Percentiles rank a stretch among this genome's conserved stretches.
phyloP scores from a whole-genome alignment of 352 stramenopile genomes.

The Phytophthora chlamydospora region DNA sequence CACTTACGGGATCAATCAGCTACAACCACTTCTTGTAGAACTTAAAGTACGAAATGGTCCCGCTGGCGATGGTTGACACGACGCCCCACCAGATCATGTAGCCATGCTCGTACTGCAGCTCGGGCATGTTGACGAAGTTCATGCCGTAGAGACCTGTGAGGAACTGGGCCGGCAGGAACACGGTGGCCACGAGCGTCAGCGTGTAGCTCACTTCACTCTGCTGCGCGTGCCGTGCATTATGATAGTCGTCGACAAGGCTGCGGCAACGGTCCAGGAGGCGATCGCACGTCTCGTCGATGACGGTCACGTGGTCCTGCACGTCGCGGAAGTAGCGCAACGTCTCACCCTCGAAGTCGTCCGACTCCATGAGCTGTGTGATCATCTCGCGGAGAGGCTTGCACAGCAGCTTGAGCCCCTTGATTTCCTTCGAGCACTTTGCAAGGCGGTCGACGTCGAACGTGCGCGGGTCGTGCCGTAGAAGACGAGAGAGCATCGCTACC shows the following conservation, averaged over 20 bases:
- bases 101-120: constrained; percentile 73
- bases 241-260: constrained; percentile 66
- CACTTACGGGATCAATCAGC: constrained; percentile 9
- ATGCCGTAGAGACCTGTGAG: constrained; percentile 90
- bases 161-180: constrained; percentile 88
- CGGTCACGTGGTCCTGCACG: constrained; percentile 85
- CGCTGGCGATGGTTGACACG: constrained; percentile 50
- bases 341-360: constrained; percentile 72
- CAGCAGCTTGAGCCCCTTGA: constrained; percentile 76
- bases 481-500: constrained; percentile 69
- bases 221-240: constrained; percentile 65
- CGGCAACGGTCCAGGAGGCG: constrained; percentile 77
- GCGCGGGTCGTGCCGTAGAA: constrained; percentile 60
- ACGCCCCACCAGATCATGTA: constrained; percentile 86
- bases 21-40: constrained; percentile 82
- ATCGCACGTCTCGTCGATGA: constrained; percentile 83
- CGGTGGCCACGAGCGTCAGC: constrained; percentile 81
- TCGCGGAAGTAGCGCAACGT: constrained; percentile 84
- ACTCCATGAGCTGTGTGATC: constrained; percentile 71
- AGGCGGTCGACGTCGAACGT: constrained; percentile 69
- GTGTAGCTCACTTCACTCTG: constrained; percentile 83
- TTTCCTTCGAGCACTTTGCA: constrained; percentile 64
- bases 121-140: constrained; percentile 91
- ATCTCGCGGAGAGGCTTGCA: constrained; percentile 80
- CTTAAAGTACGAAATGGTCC: constrained; percentile 66